Base-by-base conservation (phyloP, 2,329 filamentous ascomycete species). In the Colletotrichum caudatum region DNA sequence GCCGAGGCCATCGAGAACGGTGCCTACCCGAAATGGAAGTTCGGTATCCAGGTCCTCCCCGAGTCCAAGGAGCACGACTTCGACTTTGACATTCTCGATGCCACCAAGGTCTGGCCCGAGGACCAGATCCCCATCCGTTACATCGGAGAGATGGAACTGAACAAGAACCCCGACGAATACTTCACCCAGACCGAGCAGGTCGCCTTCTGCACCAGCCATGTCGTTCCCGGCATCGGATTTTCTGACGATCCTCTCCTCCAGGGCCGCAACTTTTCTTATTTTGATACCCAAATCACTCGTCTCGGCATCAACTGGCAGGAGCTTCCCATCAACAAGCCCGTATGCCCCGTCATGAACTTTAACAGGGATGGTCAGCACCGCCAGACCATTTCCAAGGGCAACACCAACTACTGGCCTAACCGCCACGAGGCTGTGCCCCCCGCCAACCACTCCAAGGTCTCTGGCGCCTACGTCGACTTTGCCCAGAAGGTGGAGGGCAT, bases 41-140 rank as follows among this genome's bases (percentile, higher is more conserved):
- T 96, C 71, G 93, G 92, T 54, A 90, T 97, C n/a, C 94, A 97
- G 77, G 85, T 91, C 4, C 88, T 96, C 29, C 88, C 91, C 0
- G 93, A 95, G 74, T 86, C 86, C 11, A 87, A 90, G 60, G 89
- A 93, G 78, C 85, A 95, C 73, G 89, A 93, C 20, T 97, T 95
- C 72, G 93, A 95, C 8, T 95, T 96, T 72, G 94, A 96, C 76
- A 91, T 95, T 39, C 87, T 97, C 1, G 94, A 97, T 75, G 91
- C 93, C 0, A 97, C 94, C 48, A 96, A 97, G 82, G 81, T 95
- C 35, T 96, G 93, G 93, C 94, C 93, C 0, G 92, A 96, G 78
- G 92, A 95, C 16, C 81, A 90, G 0, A 84, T 94, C 0, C 93
- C 93, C 0, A 86, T 95, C 26, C 88, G 91, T 9, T 93, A 94